Evolutionary conservation across 768 basidiomycete species (phyloP).

Genomic region (Clitopilus passeckerianus): DNA sequence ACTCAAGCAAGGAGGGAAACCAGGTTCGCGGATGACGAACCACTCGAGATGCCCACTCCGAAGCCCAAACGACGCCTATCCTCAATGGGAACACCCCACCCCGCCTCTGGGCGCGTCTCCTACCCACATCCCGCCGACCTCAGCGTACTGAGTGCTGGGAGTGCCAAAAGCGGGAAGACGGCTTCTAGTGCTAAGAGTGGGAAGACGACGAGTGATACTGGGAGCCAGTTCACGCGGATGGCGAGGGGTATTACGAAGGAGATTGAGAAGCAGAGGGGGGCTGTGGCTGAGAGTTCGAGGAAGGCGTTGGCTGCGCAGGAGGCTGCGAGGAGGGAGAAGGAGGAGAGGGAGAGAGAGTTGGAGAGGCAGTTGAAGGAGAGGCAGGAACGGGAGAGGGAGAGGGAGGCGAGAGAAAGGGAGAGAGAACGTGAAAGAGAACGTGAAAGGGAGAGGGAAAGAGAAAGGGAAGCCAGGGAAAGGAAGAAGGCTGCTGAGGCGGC

Average conservation of each 20-base stretch:
- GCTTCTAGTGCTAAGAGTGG: neutral
- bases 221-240: constrained; percentile 46
- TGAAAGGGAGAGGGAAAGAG: neutral
- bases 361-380: constrained; percentile 5
- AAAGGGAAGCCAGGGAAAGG: neutral
- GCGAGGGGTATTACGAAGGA: constrained; percentile 54
- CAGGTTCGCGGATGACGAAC: neutral
- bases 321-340: constrained; percentile 9
- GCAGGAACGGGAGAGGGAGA: neutral
- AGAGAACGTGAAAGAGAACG: neutral
- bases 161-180: neutral
- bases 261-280: constrained; percentile 26
- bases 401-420: neutral
- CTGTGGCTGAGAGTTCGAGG: constrained; percentile 13
- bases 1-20: neutral
- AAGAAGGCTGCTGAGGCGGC: neutral
- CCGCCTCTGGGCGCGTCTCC: constrained; percentile 11
- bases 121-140: constrained; percentile 6
- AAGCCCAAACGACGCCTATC: constrained; percentile 23
- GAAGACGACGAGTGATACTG: neutral
- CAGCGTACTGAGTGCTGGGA: neutral
- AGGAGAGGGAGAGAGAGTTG: neutral
- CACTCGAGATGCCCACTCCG: constrained; percentile 22
- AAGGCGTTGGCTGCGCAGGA: constrained; percentile 17
- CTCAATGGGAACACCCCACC: constrained; percentile 5